Evolutionary conservation across 768 basidiomycete genomes (phyloP).

Genomic region (Tubosaeta sp.): DNA sequence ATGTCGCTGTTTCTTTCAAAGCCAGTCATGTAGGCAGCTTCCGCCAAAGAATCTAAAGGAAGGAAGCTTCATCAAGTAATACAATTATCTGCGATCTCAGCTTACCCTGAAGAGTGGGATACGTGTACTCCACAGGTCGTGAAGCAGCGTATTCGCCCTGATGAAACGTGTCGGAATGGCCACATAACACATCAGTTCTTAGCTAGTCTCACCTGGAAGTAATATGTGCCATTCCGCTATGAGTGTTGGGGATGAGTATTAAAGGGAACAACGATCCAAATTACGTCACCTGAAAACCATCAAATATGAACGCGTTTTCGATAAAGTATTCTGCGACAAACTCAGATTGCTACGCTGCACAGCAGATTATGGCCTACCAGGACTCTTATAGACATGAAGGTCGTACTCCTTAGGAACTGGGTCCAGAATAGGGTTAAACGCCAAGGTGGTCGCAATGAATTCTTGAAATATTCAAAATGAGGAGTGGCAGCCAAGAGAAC

Average conservation of each 20-base stretch:
- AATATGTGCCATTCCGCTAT: slow-evolving; percentile 55
- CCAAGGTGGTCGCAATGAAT: slow-evolving; percentile 51
- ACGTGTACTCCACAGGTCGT: slow-evolving; percentile 44
- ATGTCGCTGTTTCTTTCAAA: slow-evolving; percentile 55
- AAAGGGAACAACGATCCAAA: neutral
- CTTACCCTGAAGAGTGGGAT: slow-evolving; percentile 50
- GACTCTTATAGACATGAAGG: slow-evolving; percentile 51
- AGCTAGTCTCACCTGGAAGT: slow-evolving; percentile 35
- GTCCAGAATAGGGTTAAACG: slow-evolving; percentile 40
- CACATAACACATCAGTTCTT: neutral
- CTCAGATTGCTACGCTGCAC: neutral
- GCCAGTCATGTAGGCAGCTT: slow-evolving; percentile 67
- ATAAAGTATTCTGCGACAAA: slow-evolving; percentile 34
- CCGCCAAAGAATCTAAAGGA: slow-evolving; percentile 41
- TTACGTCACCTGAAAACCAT: slow-evolving; percentile 34
- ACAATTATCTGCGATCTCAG: neutral
- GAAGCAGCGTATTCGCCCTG: slow-evolving; percentile 54
- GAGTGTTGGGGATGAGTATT: neutral
- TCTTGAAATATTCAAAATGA: slow-evolving; percentile 29
- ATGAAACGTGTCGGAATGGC: neutral
- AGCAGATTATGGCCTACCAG: slow-evolving; percentile 14
- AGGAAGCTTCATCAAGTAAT: neutral
- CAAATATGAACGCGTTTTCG: slow-evolving; percentile 46
- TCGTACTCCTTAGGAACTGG: slow-evolving; percentile 53
- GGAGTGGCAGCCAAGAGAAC: slow-evolving; percentile 9